Evolutionary conservation across 2,329 filamentous ascomycete genomes (phyloP), one percentile per base, ranked within the genome.

Genomic region (Fusarium goolgardi): DNA sequence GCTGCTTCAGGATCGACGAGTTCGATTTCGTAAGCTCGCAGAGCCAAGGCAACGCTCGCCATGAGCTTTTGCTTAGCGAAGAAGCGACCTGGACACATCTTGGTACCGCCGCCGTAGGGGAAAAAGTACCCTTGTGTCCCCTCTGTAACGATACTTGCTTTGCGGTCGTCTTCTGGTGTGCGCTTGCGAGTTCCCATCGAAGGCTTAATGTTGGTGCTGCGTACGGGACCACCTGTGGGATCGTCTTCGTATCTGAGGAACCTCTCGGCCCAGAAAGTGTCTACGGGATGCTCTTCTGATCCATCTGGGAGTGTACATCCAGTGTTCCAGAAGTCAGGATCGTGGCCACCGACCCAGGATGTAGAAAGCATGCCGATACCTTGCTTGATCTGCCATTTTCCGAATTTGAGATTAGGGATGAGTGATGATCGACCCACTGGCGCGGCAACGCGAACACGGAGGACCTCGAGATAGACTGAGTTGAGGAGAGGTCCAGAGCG

Each of bases 41-140:
- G 60, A 20, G 79, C 70, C 25, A 78, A 40, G 2, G 76, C 75
- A 16, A 78, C 64, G 0, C 71, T 71, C 2, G 74, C 60, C 34
- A 79, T 73, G 1, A 76, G 71, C 50, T 80, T 74, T 16, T 73
- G 71, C 32, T 80, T 80, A 2, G 79, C 76, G 34, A 78, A 80
- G 39, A 77, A 75, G 0, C 75, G 75, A 2, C 79, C 78, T 0
- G 77, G 78, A 27, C 79, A 81, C 23, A 77, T 73, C 10, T 72
- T 71, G 6, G 61, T 59, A 1, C 78, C 77, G 4, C 77, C 77
- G 0, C 79, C 78, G 27, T 73, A 80, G 1, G 78, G 78, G 5
- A 79, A 73, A 66, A 73, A 81, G 1, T 73, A 73, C 0, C 75
- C 77, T 10, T 71, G 71, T 1, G 75, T 73, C 2, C 72, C 69